phyloP scores from a whole-genome alignment of 2,329 filamentous ascomycete species.

The Colletotrichum lini region DNA sequence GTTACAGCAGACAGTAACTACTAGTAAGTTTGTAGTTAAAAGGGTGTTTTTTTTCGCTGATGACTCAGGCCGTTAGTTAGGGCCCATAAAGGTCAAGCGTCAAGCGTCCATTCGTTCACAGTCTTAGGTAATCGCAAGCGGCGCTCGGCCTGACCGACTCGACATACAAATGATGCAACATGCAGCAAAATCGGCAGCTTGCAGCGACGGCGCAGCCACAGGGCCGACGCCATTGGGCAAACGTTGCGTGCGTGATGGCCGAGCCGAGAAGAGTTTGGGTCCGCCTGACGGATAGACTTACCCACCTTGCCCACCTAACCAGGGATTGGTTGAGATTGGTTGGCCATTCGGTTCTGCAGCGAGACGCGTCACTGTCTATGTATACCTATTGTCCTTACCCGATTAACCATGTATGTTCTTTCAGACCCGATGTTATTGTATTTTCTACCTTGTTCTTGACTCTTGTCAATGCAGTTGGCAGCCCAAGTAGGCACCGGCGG shows the following conservation, averaged over 20 bases:
- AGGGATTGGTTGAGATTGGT: background rate
- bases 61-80: too few relatives aligned
- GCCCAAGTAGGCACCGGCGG: background rate
- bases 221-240: background rate
- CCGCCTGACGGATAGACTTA: background rate
- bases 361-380: background rate
- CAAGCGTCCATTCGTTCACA: too few relatives aligned
- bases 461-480: background rate
- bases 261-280: constrained; percentile 5
- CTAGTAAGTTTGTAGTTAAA: too few relatives aligned
- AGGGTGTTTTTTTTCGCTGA: too few relatives aligned
- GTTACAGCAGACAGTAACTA: too few relatives aligned
- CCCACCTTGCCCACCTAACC: background rate
- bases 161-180: background rate
- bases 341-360: background rate
- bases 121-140: background rate
- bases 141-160: background rate
- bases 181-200: background rate
- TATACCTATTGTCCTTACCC: too few relatives aligned
- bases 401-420: background rate
- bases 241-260: background rate
- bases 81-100: too few relatives aligned
- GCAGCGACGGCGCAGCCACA: background rate
- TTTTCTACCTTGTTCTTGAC: background rate
- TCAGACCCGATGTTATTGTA: background rate